Base-by-base conservation (phyloP, 1,284 basidiomycete genomes). In the Boletellus deceptivus region DNA sequence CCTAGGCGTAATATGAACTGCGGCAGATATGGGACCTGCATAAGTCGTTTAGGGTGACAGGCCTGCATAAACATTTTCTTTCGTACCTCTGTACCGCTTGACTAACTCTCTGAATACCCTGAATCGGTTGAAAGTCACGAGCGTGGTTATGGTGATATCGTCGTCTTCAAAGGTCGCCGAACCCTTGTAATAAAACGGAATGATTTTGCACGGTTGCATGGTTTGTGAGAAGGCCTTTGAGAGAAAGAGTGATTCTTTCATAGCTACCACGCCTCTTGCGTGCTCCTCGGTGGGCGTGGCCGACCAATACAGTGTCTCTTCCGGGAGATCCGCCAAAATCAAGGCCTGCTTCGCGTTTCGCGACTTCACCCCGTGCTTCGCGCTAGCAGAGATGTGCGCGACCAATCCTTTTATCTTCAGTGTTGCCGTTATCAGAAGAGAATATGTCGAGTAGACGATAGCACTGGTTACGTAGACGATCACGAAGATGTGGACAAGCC, bases 71-170 rank as follows among this genome's bases (percentile, higher is more conserved):
- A 43, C 27, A 16, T 39, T 22, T n/a, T 6, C 11, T 31, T 13
- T 49, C 63, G 31, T 54, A 86, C 87, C 89, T 74, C 80, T 74
- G 63, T 92, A 92, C 14, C 76, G 77, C 62, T 84, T 78, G 7
- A 85, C 86, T 13, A 93, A 74, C 46, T 82, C 78, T 14, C 75
- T 72, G 60, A 93, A 82, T 18, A 87, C 85, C 40, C 80, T 75
- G 65, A 91, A 86, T 14, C 91, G 76, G 59, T 89, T 87, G 62
- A 79, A 82, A 2, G 91, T 93, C 27, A 93, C 84, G 27, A 92
- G 75, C 2, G 91, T 93, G 2, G 90, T 89, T 50, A 93, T 82
- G 1, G 91, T 91, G 42, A 93, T 82, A 56, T 92, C 91, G 39
- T 85, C 77, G 11, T 67, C 55, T 29, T 82, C 74, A 51, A 81